Evolutionary conservation across 2,329 filamentous ascomycete genomes (phyloP), one percentile per base, ranked within the genome.

Genomic region (Colletotrichum chrysophilum): DNA sequence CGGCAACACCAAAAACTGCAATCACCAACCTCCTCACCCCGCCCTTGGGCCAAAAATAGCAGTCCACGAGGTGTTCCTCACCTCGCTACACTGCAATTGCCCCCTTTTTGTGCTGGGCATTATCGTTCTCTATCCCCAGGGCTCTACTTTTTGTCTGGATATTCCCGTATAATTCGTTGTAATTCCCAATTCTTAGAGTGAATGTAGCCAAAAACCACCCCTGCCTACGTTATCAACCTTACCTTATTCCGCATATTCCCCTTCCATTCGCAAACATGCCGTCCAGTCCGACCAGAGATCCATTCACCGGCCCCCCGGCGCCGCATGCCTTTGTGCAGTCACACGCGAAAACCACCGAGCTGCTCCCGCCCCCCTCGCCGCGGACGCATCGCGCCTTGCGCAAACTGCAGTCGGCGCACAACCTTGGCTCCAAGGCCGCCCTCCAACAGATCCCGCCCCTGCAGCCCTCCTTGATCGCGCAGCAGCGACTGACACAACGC

Each of bases 351-450:
- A 82, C 84, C 48, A 84, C 87, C 52, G 86, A 90, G 77, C 85
- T 90, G 70, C 87, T 90, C 80, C 83, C 89, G 64, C 89, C 92
- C 76, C 88, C 91, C 28, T 93, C 92, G 32, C 92, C 93, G 58
- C 90, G 92, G 77, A 92, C 91, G 30, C 91, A 93, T 82, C 91
- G 94, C 80, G 90, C 91, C 62, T 88, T 96, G 76, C 91, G 94
- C 79, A 93, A 93, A 82, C 91, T 95, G 34, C 93, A 95, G 84
- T 96, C 94, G 36, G 94, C 94, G 66, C 94, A 95, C 86, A 88
- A 90, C 84, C 85, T 95, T 70, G 91, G 91, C 82, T 82, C 91
- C 77, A 89, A 90, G 79, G 86, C 87, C 71, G 81, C 86, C 70
- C 85, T 83, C 77, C 86, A 87, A 77, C 86, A 87, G 74, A 32